A percentile compares a stretch with the other conserved stretches of the same genome.
These are phyloP conservation scores for Ceratocystiopsis sp. DNA, from an alignment of 2,329 filamentous ascomycete genomes.

Conservation along the genomic window DNA sequence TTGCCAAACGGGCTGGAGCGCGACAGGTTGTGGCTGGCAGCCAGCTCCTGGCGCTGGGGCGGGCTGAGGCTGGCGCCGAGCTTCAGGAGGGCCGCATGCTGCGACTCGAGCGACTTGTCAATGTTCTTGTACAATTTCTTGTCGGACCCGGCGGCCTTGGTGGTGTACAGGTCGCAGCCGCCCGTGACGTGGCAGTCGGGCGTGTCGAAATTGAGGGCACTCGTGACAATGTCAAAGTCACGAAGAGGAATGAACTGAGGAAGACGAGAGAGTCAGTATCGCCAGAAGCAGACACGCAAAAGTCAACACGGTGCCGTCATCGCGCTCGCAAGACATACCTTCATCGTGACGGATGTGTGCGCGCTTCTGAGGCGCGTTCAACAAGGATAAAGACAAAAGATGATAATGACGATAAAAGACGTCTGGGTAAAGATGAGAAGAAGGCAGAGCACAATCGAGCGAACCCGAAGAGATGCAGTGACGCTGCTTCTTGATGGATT, in stretches of 20 bases:
- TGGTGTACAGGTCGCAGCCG: slow-evolving; percentile 92
- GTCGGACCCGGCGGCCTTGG: slow-evolving; percentile 84
- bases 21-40: slow-evolving; percentile 54
- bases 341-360: slow-evolving; percentile 5
- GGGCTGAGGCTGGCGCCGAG: slow-evolving; percentile 78
- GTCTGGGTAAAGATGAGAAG: background rate
- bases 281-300: background rate
- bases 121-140: slow-evolving; percentile 97
- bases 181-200: slow-evolving; percentile 83
- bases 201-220: slow-evolving; percentile 89
- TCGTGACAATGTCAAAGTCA: slow-evolving; percentile 81
- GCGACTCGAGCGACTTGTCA: slow-evolving; percentile 75
- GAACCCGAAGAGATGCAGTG: too few relatives aligned
- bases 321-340: slow-evolving; percentile 1
- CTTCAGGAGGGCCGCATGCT: slow-evolving; percentile 76
- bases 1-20: slow-evolving; percentile 85
- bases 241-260: slow-evolving; percentile 73
- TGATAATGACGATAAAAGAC: background rate
- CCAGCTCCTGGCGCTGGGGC: slow-evolving; percentile 56
- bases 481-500: too few relatives aligned
- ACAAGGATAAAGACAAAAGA: background rate
- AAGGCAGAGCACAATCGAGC: background rate
- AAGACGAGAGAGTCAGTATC: background rate
- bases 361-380: background rate
- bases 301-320: background rate